Conservation (phyloP, 2,329 filamentous ascomycete species). For the Didymella arachidicola region DNA sequence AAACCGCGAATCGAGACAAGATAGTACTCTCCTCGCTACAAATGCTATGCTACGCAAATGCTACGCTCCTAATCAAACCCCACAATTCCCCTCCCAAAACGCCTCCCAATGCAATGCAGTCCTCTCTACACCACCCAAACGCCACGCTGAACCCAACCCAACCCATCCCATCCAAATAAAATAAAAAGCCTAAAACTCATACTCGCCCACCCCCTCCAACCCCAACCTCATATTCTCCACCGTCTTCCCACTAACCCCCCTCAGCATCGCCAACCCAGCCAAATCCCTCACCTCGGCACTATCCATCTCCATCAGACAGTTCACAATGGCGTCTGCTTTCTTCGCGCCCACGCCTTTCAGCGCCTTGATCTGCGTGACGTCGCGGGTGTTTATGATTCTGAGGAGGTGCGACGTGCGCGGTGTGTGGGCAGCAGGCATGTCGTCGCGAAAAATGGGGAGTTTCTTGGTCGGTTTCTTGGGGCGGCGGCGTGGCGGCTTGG, state of each 20-base stretch:
- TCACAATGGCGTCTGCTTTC: slow-evolving; percentile 67
- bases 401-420: slow-evolving; percentile 70
- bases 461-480: slow-evolving; percentile 45
- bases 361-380: slow-evolving; percentile 69
- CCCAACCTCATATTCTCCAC: slow-evolving; percentile 60
- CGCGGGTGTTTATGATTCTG: slow-evolving; percentile 75
- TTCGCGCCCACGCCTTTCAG: slow-evolving; percentile 76
- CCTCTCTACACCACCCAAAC: slow-evolving; percentile 20
- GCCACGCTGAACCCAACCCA: slow-evolving; percentile 28
- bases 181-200: slow-evolving; percentile 36
- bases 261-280: slow-evolving; percentile 55
- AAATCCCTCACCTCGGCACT: slow-evolving; percentile 53
- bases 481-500: slow-evolving; percentile 47
- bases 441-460: slow-evolving; percentile 50
- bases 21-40: no score
- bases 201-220: slow-evolving; percentile 31
- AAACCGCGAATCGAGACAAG: no score
- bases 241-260: slow-evolving; percentile 59
- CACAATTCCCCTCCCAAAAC: neutral
- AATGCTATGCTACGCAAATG: no score
- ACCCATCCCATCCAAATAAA: neutral
- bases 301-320: slow-evolving; percentile 58
- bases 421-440: slow-evolving; percentile 46
- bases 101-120: slow-evolving; percentile 10
- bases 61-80: no score